phyloP scores from a whole-genome alignment of 1,284 basidiomycete species.

The Puccinia horiana region DNA sequence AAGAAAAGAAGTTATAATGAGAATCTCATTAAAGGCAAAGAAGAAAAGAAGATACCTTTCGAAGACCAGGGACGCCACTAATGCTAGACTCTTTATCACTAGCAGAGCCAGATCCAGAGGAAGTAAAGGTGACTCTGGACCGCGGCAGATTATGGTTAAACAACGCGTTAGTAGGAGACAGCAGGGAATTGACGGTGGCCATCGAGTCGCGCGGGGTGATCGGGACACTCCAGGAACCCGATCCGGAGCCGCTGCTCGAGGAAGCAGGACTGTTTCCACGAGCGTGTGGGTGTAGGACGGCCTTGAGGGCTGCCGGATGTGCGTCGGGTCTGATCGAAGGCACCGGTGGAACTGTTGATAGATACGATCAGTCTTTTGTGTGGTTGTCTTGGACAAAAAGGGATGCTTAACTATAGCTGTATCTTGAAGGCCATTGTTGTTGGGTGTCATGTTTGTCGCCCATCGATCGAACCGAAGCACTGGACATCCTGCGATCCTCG shows the following conservation, averaged over 20 bases:
- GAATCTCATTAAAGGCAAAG: not conserved
- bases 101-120: not conserved
- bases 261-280: slow-evolving; percentile 33
- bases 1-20: not conserved
- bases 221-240: slow-evolving; percentile 20
- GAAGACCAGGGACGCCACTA: not conserved
- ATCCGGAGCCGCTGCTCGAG: slow-evolving; percentile 4
- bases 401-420: not conserved
- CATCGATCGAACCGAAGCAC: not conserved
- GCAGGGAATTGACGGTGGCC: not conserved
- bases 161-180: not conserved
- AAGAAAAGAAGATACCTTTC: not conserved
- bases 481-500: not conserved
- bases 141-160: not conserved
- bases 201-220: slow-evolving; percentile 39
- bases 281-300: not conserved
- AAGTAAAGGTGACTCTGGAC: not conserved
- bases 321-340: not conserved
- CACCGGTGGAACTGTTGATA: not conserved
- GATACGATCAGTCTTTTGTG: not conserved
- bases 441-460: not conserved
- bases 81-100: not conserved
- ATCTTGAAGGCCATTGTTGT: not conserved
- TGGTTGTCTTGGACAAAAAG: not conserved
- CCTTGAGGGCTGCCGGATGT: not conserved